Evolutionary conservation across 805 yeast genomes (phyloP).

Genomic region (Lipomyces chichibuensis): DNA sequence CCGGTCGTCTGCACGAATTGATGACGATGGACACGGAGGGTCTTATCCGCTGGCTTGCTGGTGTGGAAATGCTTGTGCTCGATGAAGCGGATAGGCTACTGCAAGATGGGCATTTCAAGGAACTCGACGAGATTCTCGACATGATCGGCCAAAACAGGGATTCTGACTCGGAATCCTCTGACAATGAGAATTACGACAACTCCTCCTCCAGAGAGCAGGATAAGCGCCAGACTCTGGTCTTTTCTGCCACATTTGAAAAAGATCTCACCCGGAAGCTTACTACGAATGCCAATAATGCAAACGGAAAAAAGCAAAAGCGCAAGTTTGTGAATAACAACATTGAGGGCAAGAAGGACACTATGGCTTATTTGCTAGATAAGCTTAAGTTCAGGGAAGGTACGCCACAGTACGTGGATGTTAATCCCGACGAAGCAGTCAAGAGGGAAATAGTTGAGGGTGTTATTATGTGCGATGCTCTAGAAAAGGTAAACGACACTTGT

Average conservation of each 20-base stretch:
- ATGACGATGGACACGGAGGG: constrained; percentile 57
- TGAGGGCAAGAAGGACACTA: constrained; percentile 55
- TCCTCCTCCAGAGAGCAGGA: background rate
- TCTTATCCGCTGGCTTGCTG: constrained; percentile 49
- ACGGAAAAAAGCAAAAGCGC: constrained; percentile 35
- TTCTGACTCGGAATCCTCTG: constrained; percentile 39
- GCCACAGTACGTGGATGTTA: constrained; percentile 79
- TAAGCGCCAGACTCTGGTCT: constrained; percentile 81
- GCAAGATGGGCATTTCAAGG: constrained; percentile 96
- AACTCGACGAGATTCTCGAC: constrained; percentile 78
- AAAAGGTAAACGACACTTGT: constrained; percentile 54
- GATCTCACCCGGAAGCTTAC: constrained; percentile 78
- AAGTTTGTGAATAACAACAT: constrained; percentile 17
- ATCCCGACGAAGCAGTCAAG: constrained; percentile 81
- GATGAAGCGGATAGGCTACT: constrained; percentile 96
- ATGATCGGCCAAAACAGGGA: constrained; percentile 53
- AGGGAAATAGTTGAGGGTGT: constrained; percentile 77
- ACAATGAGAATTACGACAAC: constrained; percentile 44
- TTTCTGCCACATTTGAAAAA: constrained; percentile 88
- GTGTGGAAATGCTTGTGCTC: constrained; percentile 61
- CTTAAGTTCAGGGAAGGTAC: constrained; percentile 66
- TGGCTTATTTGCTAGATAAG: constrained; percentile 66
- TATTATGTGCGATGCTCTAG: constrained; percentile 87
- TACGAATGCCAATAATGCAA: constrained; percentile 43
- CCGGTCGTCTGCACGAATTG: constrained; percentile 84